Percentiles rank a stretch among this genome's conserved stretches.
Evolutionary conservation across 805 yeast species (phyloP).

Genomic region (baker's yeast (Saccharomyces cerevisiae)): DNA sequence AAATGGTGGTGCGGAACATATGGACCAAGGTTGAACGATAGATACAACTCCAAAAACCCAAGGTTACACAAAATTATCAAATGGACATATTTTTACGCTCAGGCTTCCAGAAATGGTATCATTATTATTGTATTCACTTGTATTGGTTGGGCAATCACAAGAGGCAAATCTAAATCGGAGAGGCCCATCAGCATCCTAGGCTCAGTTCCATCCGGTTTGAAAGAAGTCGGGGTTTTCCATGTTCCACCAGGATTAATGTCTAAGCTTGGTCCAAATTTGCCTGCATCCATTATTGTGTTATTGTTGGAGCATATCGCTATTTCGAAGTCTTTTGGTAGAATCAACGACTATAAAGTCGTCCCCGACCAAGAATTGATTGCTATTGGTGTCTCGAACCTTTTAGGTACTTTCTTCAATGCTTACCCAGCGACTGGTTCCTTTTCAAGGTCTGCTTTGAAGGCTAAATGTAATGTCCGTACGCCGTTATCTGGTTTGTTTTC

Average conservation of each 20-base stretch:
- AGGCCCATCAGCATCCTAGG: slow-evolving; percentile 54
- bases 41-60: slow-evolving; percentile 27
- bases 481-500: slow-evolving; percentile 89
- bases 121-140: slow-evolving; percentile 75
- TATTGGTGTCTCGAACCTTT: slow-evolving; percentile 81
- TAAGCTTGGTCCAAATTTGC: slow-evolving; percentile 67
- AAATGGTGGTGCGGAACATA: slow-evolving; percentile 48
- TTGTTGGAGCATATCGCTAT: slow-evolving; percentile 89
- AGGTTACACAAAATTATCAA: slow-evolving; percentile 19
- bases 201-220: slow-evolving; percentile 72
- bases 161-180: slow-evolving; percentile 36
- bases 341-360: slow-evolving; percentile 80
- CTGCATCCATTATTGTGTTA: slow-evolving; percentile 76
- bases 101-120: slow-evolving; percentile 73
- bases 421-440: slow-evolving; percentile 96
- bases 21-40: slow-evolving; percentile 57
- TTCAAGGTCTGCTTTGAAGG: slow-evolving; percentile 87
- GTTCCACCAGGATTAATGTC: slow-evolving; percentile 52
- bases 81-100: slow-evolving; percentile 54
- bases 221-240: slow-evolving; percentile 64
- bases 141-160: slow-evolving; percentile 69
- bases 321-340: slow-evolving; percentile 85
- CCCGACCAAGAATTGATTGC: slow-evolving; percentile 94
- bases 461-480: slow-evolving; percentile 91
- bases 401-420: slow-evolving; percentile 88